A percentile compares a stretch with the other conserved stretches of the same genome.
Conservation (phyloP, 305 asterid species). For the Fraxinus greggii region DNA sequence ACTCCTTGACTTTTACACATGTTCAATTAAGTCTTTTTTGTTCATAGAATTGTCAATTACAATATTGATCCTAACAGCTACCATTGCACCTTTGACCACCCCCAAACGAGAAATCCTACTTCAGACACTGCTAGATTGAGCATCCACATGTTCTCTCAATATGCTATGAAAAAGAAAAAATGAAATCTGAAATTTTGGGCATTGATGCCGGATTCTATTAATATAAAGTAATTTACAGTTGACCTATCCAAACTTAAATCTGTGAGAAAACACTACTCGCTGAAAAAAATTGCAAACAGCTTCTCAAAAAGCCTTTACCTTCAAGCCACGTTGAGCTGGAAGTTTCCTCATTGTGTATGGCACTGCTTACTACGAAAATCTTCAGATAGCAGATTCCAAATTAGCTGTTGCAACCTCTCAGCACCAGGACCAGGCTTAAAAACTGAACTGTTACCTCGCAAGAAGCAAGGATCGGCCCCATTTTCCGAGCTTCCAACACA, state of each 20-base stretch:
- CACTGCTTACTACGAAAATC: conserved; percentile 59
- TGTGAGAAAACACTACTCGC: conserved; percentile 30
- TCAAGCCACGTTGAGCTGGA: neutral
- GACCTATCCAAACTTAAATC: neutral
- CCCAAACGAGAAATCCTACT: neutral
- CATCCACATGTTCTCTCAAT: neutral
- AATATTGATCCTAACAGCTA: too few species aligned
- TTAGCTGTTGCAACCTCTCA: conserved; percentile 52
- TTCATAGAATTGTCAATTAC: too few species aligned
- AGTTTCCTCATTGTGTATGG: conserved; percentile 28
- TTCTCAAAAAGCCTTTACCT: conserved; percentile 21
- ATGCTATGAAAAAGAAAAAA: neutral
- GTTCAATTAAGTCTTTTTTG: too few species aligned
- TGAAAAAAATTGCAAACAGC: conserved; percentile 39
- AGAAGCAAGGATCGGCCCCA: conserved; percentile 64
- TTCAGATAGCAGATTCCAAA: conserved; percentile 54
- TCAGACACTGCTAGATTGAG: neutral
- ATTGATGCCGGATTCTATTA: conserved; percentile 15
- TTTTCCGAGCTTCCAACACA: conserved; percentile 67
- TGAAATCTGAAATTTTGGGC: neutral
- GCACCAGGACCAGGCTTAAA: conserved; percentile 80
- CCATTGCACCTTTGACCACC: neutral
- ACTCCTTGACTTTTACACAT: too few species aligned
- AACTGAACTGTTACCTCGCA: conserved; percentile 65
- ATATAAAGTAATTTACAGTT: conserved; percentile 40